Conservation (phyloP, 164 flowering plant species). For the Hamamelis virginiana region DNA sequence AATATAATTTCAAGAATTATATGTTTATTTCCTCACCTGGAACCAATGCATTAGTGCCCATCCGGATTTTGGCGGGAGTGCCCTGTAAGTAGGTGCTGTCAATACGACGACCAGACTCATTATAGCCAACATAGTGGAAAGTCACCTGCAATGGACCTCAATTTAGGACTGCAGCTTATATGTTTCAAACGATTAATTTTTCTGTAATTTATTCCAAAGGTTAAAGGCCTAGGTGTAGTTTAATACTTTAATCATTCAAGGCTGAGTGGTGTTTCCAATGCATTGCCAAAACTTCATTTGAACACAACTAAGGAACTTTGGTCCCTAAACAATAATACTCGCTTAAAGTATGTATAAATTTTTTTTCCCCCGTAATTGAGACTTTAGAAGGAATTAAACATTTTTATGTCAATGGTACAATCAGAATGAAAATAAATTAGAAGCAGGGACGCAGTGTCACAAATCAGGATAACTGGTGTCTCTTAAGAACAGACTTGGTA, state of each 20-base stretch:
- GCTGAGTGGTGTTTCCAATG: too few relatives aligned
- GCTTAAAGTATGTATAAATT: too few relatives aligned
- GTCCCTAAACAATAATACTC: not conserved
- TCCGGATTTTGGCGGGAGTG: slow-evolving; percentile 79
- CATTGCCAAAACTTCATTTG: not conserved
- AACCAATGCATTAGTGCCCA: slow-evolving; percentile 86
- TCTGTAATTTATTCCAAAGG: not conserved
- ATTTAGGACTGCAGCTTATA: not conserved
- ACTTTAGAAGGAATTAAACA: not conserved
- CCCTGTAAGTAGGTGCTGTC: slow-evolving; percentile 93
- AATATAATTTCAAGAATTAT: not conserved
- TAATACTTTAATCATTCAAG: too few relatives aligned
- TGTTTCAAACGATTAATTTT: too few relatives aligned
- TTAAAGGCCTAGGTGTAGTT: not conserved
- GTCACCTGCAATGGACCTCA: slow-evolving; percentile 55
- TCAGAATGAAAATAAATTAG: not conserved
- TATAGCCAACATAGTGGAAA: slow-evolving; percentile 87
- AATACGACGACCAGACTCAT: slow-evolving; percentile 96
- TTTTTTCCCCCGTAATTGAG: not conserved
- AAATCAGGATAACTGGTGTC: not conserved
- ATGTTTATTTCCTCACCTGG: slow-evolving; percentile 61
- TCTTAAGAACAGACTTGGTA: not conserved
- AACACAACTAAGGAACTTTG: not conserved
- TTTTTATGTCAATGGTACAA: not conserved
- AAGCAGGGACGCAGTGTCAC: not conserved